A percentile compares a stretch with the other conserved stretches of the same genome.
These are phyloP conservation scores for Staphylotrichum tortipilum DNA, from an alignment of 495 filamentous ascomycete genomes.

Conservation along the genomic window DNA sequence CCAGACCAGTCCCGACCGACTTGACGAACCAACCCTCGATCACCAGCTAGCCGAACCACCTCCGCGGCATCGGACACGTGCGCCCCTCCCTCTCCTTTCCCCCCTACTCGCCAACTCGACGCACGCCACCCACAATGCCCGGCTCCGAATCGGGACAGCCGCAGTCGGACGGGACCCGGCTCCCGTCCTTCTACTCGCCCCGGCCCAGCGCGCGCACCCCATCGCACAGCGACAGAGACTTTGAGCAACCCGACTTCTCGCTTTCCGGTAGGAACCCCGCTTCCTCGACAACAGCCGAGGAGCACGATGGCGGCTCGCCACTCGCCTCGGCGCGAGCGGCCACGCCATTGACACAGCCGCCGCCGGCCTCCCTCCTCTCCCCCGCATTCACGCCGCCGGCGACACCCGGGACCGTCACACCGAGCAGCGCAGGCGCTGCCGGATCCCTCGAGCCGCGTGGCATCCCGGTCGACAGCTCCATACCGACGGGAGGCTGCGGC, in stretches of 20 bases:
- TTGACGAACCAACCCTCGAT: no score
- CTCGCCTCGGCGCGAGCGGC: not conserved
- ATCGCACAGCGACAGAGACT: conserved; percentile 11
- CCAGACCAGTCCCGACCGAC: no score
- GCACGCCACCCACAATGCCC: conserved; percentile 16
- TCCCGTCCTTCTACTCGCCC: conserved; percentile 45
- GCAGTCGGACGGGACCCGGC: conserved; percentile 23
- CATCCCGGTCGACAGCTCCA: conserved; percentile 47
- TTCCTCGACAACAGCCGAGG: not conserved
- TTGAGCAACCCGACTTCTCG: conserved; percentile 16
- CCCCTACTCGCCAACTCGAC: no score
- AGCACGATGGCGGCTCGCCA: not conserved
- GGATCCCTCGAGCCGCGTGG: conserved; percentile 33
- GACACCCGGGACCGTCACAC: conserved; percentile 56
- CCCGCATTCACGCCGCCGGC: conserved; percentile 77
- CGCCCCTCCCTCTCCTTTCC: no score
- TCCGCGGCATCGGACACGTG: no score
- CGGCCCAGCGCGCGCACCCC: conserved; percentile 19
- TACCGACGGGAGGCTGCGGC: conserved; percentile 41
- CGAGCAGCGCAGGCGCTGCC: conserved; percentile 21
- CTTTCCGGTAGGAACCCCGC: conserved; percentile 1
- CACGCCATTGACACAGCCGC: conserved; percentile 19
- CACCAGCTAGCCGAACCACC: no score
- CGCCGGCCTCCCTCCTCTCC: conserved; percentile 49
- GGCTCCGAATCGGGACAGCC: conserved; percentile 11